Percentiles rank a stretch among this genome's conserved stretches.
Evolutionary conservation across 2,329 filamentous ascomycete genomes (phyloP).

Genomic region (Fusarium palustre): DNA sequence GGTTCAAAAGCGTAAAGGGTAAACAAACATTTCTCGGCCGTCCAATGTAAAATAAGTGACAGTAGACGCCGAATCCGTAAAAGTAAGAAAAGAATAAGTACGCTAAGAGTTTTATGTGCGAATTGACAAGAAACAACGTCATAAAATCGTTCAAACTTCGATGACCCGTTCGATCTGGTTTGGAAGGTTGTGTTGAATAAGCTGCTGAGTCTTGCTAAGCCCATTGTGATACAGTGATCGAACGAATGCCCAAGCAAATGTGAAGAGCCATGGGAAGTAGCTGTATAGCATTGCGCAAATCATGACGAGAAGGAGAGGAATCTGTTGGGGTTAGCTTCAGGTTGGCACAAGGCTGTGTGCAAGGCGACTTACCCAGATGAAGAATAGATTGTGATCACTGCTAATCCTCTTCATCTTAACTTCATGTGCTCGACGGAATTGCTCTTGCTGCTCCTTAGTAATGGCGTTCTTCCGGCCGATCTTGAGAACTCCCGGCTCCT

Average conservation of each 20-base stretch:
- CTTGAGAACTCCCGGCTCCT: slow-evolving; percentile 61
- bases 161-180: slow-evolving; percentile 46
- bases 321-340: slow-evolving; percentile 52
- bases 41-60: slow-evolving; percentile 21
- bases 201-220: slow-evolving; percentile 45
- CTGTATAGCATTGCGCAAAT: slow-evolving; percentile 63
- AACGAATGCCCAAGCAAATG: slow-evolving; percentile 51
- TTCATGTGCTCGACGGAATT: slow-evolving; percentile 70
- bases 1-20: slow-evolving; percentile 4
- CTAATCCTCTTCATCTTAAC: slow-evolving; percentile 72
- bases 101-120: slow-evolving; percentile 33
- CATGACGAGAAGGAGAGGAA: slow-evolving; percentile 62
- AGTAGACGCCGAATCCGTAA: slow-evolving; percentile 25
- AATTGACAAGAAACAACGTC: slow-evolving; percentile 31
- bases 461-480: slow-evolving; percentile 73
- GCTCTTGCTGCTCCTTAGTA: slow-evolving; percentile 73
- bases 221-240: slow-evolving; percentile 50
- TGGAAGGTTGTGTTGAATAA: slow-evolving; percentile 44
- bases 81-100: slow-evolving; percentile 28
- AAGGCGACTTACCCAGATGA: slow-evolving; percentile 70
- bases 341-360: background rate
- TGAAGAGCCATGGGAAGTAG: slow-evolving; percentile 62
- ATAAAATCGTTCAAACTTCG: slow-evolving; percentile 45
- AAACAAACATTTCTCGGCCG: slow-evolving; percentile 19
- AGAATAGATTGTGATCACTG: slow-evolving; percentile 74